These are phyloP conservation scores for Monosporozyma aerobia DNA, from an alignment of 805 yeast genomes.

Conservation along the genomic window DNA sequence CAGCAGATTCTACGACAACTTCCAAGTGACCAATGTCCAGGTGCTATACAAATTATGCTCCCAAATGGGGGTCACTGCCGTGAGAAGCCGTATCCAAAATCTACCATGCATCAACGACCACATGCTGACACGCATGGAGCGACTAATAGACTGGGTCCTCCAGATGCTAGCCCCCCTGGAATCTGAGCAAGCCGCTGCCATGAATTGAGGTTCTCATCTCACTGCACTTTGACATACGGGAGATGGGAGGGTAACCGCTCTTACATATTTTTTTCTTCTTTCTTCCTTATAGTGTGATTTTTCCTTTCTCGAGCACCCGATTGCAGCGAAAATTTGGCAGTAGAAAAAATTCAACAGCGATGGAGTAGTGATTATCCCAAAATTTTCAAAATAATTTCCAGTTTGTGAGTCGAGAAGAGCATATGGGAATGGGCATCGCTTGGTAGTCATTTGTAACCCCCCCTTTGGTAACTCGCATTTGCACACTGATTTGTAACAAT, in stretches of 20 bases:
- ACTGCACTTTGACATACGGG: background rate
- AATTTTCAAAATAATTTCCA: background rate
- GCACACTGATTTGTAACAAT: background rate
- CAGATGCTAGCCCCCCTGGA: background rate
- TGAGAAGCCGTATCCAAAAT: constrained; percentile 16
- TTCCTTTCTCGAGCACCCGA: background rate
- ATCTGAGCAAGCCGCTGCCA: background rate
- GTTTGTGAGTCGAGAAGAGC: background rate
- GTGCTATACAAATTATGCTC: constrained; percentile 35
- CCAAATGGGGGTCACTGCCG: constrained; percentile 14
- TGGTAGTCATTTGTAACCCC: background rate
- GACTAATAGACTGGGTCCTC: background rate
- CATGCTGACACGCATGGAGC: constrained; percentile 4
- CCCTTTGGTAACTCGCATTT: background rate
- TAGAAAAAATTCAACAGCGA: background rate
- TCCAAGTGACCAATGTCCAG: constrained; percentile 35
- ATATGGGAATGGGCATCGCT: background rate
- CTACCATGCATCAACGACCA: constrained; percentile 13
- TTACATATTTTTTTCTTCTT: background rate
- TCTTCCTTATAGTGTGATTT: background rate
- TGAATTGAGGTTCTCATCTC: background rate
- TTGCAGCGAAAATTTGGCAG: background rate
- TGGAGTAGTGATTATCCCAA: background rate
- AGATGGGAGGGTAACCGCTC: background rate
- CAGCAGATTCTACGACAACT: constrained; percentile 55